These are phyloP conservation scores for Penicillium sp. DNA, from an alignment of 2,329 filamentous ascomycete species.

Conservation along the genomic window DNA sequence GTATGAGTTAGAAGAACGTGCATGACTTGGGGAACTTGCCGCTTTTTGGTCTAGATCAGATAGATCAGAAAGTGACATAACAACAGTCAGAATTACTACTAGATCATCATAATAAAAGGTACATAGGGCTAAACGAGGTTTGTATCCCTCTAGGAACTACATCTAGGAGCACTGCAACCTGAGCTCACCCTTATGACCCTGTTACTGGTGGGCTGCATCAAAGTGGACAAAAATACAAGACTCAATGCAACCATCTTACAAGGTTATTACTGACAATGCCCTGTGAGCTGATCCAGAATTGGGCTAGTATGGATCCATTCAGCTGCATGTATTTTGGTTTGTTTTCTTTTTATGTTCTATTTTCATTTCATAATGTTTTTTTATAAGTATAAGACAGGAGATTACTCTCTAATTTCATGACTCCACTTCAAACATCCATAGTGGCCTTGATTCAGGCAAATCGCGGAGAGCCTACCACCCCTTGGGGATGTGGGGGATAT, in stretches of 20 bases:
- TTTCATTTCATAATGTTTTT: not conserved
- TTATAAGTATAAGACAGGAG: not conserved
- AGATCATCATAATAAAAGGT: not conserved
- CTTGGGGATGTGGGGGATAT: conserved; percentile 24
- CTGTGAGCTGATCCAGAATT: conserved; percentile 9
- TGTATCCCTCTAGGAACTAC: conserved; percentile 21
- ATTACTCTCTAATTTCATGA: not conserved
- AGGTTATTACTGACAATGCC: conserved; percentile 11
- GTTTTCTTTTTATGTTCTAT: not conserved
- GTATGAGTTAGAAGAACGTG: conserved; percentile 9
- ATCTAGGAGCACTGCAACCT: conserved; percentile 21
- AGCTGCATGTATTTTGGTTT: not conserved
- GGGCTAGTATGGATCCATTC: not conserved
- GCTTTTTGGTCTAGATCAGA: conserved; percentile 21
- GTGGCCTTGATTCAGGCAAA: not conserved
- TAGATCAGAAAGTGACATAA: conserved; percentile 15
- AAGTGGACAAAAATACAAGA: conserved; percentile 14
- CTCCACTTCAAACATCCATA: not conserved
- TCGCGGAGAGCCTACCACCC: not conserved
- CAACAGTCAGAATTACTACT: not conserved
- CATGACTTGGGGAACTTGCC: conserved; percentile 8
- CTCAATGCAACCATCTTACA: conserved; percentile 22
- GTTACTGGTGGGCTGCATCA: conserved; percentile 19
- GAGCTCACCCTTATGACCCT: conserved; percentile 13
- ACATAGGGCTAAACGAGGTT: conserved; percentile 7